These are phyloP conservation scores for Trichoderma polysporum DNA, from an alignment of 2,329 filamentous ascomycete genomes.

Conservation along the genomic window DNA sequence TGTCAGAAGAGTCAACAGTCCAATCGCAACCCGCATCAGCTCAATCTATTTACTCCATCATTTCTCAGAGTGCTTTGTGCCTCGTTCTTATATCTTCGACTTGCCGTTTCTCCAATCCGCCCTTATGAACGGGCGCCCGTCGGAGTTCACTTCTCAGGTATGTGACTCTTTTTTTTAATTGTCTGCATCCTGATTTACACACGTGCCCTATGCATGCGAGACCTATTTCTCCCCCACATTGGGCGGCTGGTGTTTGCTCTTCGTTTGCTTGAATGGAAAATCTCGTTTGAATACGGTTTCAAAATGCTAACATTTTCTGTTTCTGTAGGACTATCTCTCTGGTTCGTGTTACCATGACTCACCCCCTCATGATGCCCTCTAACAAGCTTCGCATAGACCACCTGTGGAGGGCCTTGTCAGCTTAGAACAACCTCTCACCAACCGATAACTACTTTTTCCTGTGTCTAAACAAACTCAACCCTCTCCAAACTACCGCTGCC, in stretches of 20 bases:
- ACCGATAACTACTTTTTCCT: background rate
- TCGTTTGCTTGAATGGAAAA: background rate
- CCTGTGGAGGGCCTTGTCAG: conserved; percentile 43
- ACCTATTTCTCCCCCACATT: background rate
- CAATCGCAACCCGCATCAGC: background rate
- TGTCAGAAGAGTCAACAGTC: conserved; percentile 18
- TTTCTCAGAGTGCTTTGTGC: conserved; percentile 24
- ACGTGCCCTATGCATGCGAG: background rate
- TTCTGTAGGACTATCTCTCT: conserved; percentile 71
- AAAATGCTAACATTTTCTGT: conserved; percentile 7
- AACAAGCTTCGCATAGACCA: conserved; percentile 36
- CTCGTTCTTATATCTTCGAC: conserved; percentile 19
- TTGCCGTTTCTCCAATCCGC: conserved; percentile 50
- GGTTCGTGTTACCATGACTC: conserved; percentile 54
- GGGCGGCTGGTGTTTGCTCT: background rate
- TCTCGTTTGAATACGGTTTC: background rate
- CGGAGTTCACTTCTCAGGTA: conserved; percentile 87
- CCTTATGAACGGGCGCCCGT: conserved; percentile 84
- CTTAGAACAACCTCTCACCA: conserved; percentile 25
- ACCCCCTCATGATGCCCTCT: conserved; percentile 35
- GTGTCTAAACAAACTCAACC: background rate
- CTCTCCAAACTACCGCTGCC: conserved; percentile 28
- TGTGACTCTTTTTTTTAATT: conserved; percentile 22
- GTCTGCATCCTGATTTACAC: background rate
- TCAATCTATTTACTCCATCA: background rate